Evolutionary conservation across 2,329 filamentous ascomycete genomes (phyloP).

Genomic region (Colletotrichum cuscutae): DNA sequence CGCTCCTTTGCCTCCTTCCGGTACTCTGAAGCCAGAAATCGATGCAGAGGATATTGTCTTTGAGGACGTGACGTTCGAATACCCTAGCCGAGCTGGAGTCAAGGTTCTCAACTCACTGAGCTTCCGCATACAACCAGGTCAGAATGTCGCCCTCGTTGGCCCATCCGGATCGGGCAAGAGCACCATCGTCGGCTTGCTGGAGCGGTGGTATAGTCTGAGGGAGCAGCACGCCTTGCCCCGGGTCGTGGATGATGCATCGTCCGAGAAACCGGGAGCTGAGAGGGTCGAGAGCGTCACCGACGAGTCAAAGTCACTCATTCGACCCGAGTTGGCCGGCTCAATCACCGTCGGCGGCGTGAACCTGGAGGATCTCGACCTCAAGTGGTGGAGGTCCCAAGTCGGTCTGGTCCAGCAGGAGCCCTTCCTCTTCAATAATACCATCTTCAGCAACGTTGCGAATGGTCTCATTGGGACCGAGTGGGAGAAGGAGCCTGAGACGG

Average conservation of each 20-base stretch:
- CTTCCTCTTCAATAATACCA: constrained; percentile 64
- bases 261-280: constrained; percentile 7
- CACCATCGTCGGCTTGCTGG: constrained; percentile 53
- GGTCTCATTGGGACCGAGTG: constrained; percentile 52
- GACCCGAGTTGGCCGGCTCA: constrained; percentile 16
- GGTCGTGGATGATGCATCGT: background rate
- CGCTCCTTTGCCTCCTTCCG: constrained; percentile 36
- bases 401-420: constrained; percentile 66
- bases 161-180: constrained; percentile 57
- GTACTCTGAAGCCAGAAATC: constrained; percentile 39
- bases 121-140: constrained; percentile 37
- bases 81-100: constrained; percentile 43
- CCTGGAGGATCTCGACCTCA: constrained; percentile 40
- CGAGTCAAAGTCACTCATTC: background rate
- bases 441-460: constrained; percentile 59
- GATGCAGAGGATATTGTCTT: constrained; percentile 35
- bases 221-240: constrained; percentile 26
- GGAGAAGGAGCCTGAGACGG: constrained; percentile 48
- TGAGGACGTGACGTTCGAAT: constrained; percentile 40
- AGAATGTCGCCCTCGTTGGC: constrained; percentile 52
- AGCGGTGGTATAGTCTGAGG: constrained; percentile 50
- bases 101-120: constrained; percentile 46
- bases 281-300: constrained; percentile 13
- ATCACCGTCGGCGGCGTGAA: constrained; percentile 34
- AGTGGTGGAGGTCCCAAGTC: constrained; percentile 58